Base-by-base conservation (phyloP, 1,284 basidiomycete species). In the Ceratobasidium sp. region DNA sequence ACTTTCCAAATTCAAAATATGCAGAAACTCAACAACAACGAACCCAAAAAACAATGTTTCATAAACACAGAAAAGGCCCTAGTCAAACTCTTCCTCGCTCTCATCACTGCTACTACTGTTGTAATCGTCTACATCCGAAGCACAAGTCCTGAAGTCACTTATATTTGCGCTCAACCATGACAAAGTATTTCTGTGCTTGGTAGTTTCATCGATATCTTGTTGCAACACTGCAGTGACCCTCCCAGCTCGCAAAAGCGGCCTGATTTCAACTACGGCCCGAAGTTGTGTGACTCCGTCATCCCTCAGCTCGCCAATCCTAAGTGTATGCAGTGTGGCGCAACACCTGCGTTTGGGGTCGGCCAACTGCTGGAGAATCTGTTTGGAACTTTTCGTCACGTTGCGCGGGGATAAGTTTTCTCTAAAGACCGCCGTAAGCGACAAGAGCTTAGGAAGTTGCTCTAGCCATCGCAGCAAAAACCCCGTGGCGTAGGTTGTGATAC, bases 401-500 rank as follows among this genome's bases (percentile, higher is more conserved):
- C 26, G 18, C 18, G 66, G 66, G 2, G 54, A 69, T 14, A 58
- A 47, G 26, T 18, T 35, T 26, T 69, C 66, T 16, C 41, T 13
- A 32, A 69, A 69, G 8, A 47, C 30, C 23, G 58, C 43, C 8
- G 54, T 11, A n/a, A 69, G 41, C 16, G 28, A n/a, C 8, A 18
- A 13, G 5, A 69, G 43, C 9, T 47, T 26, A 26, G 66, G 41
- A 11, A 69, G 66, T 28, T 69, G 52, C n/a, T 41, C n/a, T 16
- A 69, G 28, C 66, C 66, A 69, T 1, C 28, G 52, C 21, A 57
- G 23, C 43, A 69, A 21, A 43, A 23, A n/a, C 21, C 28, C 44
- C 18, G 66, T 69, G 2, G 54, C 54, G 26, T 69, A 58, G 11
- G 66, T 57, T n/a, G 66, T 69, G 30, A 69, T 44, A 43, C 26